phyloP scores from a whole-genome alignment of 2,329 filamentous ascomycete genomes.

The Fusarium camptoceras region DNA sequence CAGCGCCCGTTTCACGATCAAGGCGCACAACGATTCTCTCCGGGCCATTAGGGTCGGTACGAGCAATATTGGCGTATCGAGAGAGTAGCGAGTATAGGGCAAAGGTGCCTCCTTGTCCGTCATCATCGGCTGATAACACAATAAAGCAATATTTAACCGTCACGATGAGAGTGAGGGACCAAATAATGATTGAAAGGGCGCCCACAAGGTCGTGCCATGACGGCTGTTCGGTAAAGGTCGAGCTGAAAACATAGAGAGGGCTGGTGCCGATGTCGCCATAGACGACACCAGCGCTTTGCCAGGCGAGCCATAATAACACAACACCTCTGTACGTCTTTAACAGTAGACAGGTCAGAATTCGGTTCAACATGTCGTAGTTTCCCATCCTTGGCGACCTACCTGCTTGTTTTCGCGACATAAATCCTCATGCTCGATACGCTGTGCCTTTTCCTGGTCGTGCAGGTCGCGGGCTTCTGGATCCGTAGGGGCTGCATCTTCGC shows the following conservation, averaged over 20 bases:
- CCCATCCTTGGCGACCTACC: slow-evolving; percentile 32
- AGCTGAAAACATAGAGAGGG: slow-evolving; percentile 78
- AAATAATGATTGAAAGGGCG: slow-evolving; percentile 75
- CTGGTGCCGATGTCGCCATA: slow-evolving; percentile 76
- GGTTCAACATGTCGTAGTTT: slow-evolving; percentile 1
- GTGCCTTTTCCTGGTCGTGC: slow-evolving; percentile 47
- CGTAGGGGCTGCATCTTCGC: slow-evolving; percentile 38
- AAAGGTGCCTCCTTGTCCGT: slow-evolving; percentile 78
- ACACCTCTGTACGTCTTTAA: slow-evolving; percentile 45
- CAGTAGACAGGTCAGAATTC: slow-evolving; percentile 17
- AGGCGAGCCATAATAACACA: slow-evolving; percentile 62
- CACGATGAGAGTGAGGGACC: slow-evolving; percentile 76
- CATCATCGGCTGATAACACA: slow-evolving; percentile 74
- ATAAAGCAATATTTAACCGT: slow-evolving; percentile 76
- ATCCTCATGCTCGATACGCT: slow-evolving; percentile 47
- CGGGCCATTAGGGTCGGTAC: slow-evolving; percentile 64
- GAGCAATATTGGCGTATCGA: slow-evolving; percentile 69
- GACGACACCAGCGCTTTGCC: slow-evolving; percentile 74
- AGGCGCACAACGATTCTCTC: slow-evolving; percentile 67
- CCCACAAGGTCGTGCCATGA: slow-evolving; percentile 70
- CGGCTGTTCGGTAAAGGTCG: slow-evolving; percentile 70
- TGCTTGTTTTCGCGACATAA: slow-evolving; percentile 46
- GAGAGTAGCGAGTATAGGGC: slow-evolving; percentile 73
- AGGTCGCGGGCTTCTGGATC: slow-evolving; percentile 46
- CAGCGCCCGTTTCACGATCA: slow-evolving; percentile 67